Conservation (phyloP, 2,329 filamentous ascomycete species). For the Scolecobasidium constrictum region DNA sequence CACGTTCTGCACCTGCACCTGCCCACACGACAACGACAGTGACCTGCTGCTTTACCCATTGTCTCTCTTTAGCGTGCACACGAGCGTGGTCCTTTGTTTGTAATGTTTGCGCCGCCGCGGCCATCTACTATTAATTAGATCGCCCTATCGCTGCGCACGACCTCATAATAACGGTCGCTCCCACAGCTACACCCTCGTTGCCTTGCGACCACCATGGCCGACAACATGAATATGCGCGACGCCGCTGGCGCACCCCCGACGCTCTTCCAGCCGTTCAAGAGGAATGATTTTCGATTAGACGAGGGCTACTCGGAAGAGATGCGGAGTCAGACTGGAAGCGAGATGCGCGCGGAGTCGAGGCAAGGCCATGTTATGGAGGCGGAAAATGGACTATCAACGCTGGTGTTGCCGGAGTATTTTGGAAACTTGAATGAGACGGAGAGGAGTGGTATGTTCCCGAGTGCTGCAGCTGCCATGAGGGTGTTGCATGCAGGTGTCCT, state of each 20-base stretch:
- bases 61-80: no score
- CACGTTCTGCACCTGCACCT: no score
- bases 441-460: slow-evolving; percentile 38
- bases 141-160: neutral
- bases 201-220: slow-evolving; percentile 5
- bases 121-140: no score
- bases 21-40: no score
- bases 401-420: slow-evolving; percentile 43
- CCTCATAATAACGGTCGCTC: no score
- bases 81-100: no score
- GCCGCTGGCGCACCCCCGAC: slow-evolving; percentile 3
- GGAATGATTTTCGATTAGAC: slow-evolving; percentile 41
- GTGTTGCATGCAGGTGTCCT: no score
- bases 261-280: slow-evolving; percentile 5
- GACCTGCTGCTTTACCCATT: no score
- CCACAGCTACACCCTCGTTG: neutral
- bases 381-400: slow-evolving; percentile 19
- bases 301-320: slow-evolving; percentile 81
- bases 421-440: slow-evolving; percentile 42
- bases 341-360: slow-evolving; percentile 25
- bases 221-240: neutral
- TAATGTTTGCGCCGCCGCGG: no score
- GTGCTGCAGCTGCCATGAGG: no score
- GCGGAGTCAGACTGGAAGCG: slow-evolving; percentile 35
- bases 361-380: slow-evolving; percentile 19